These are phyloP conservation scores for Macrotyloma uniflorum DNA, from an alignment of 306 rosid genomes.

Conservation along the genomic window DNA sequence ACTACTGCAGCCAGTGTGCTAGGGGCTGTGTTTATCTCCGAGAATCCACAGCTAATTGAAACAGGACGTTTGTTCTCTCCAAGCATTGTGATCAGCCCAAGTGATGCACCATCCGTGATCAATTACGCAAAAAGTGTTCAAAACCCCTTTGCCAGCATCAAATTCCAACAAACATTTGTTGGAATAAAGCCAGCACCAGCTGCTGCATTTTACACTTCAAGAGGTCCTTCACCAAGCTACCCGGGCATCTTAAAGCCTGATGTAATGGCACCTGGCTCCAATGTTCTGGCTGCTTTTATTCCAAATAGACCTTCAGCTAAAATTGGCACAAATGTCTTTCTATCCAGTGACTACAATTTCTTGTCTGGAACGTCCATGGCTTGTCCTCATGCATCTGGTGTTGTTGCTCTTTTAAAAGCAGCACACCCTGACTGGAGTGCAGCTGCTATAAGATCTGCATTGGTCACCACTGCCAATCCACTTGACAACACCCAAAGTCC, in stretches of 20 bases:
- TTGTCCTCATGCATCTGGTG: conserved; percentile 60
- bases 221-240: conserved; percentile 56
- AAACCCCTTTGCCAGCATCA: conserved; percentile 35
- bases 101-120: conserved; percentile 39
- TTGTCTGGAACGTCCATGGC: conserved; percentile 69
- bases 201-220: conserved; percentile 48
- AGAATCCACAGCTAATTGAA: conserved; percentile 42
- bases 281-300: conserved; percentile 53
- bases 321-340: conserved; percentile 38
- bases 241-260: conserved; percentile 55
- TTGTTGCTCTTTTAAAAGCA: conserved; percentile 50
- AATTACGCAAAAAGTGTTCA: conserved; percentile 32
- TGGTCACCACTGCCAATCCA: conserved; percentile 56
- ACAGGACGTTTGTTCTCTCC: conserved; percentile 36
- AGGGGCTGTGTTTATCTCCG: conserved; percentile 49
- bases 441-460: conserved; percentile 55
- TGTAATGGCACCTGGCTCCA: conserved; percentile 60
- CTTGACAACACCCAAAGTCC: conserved; percentile 42
- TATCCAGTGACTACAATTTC: conserved; percentile 40
- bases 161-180: conserved; percentile 45
- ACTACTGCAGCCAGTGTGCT: neutral
- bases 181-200: conserved; percentile 54
- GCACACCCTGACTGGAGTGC: conserved; percentile 61
- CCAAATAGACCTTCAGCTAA: conserved; percentile 14
- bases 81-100: conserved; percentile 44